phyloP scores from a whole-genome alignment of 2,329 filamentous ascomycete genomes.

The Dactylonectria macrodidyma region DNA sequence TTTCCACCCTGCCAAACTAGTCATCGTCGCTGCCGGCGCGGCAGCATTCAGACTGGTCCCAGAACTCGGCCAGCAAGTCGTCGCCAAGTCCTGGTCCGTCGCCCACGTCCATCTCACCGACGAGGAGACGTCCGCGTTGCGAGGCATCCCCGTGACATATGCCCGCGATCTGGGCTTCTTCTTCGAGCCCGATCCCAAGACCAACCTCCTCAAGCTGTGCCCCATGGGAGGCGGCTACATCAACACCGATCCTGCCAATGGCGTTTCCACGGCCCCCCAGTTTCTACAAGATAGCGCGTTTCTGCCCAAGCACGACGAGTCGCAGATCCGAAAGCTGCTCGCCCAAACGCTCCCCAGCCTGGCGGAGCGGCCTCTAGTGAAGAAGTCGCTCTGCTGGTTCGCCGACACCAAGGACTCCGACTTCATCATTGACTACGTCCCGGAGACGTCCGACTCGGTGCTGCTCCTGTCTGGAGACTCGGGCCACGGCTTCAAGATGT shows the following conservation, averaged over 20 bases:
- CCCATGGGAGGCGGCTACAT: conserved; percentile 72
- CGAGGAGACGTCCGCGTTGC: conserved; percentile 66
- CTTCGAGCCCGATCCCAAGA: conserved; percentile 74
- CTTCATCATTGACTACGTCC: conserved; percentile 73
- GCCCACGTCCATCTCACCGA: conserved; percentile 71
- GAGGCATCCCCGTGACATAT: conserved; percentile 73
- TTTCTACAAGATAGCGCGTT: conserved; percentile 57
- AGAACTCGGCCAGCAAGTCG: conserved; percentile 63
- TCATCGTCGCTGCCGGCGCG: conserved; percentile 69
- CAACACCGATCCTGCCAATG: conserved; percentile 51
- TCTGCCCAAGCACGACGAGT: conserved; percentile 68
- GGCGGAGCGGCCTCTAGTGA: conserved; percentile 69
- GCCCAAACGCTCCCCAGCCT: conserved; percentile 66
- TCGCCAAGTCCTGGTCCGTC: conserved; percentile 72
- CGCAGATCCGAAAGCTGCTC: conserved; percentile 65
- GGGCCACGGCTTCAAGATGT: conserved; percentile 75
- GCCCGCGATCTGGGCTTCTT: conserved; percentile 75
- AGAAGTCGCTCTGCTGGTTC: conserved; percentile 74
- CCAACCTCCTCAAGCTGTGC: conserved; percentile 72
- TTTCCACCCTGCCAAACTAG: conserved; percentile 52
- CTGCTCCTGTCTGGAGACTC: conserved; percentile 71
- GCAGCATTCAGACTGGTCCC: conserved; percentile 63
- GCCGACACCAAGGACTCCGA: conserved; percentile 73
- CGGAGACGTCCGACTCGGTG: conserved; percentile 60
- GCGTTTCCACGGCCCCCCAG: conserved; percentile 58